phyloP scores from a whole-genome alignment of 179 eudicot species.

The Corrigiola litoralis region DNA sequence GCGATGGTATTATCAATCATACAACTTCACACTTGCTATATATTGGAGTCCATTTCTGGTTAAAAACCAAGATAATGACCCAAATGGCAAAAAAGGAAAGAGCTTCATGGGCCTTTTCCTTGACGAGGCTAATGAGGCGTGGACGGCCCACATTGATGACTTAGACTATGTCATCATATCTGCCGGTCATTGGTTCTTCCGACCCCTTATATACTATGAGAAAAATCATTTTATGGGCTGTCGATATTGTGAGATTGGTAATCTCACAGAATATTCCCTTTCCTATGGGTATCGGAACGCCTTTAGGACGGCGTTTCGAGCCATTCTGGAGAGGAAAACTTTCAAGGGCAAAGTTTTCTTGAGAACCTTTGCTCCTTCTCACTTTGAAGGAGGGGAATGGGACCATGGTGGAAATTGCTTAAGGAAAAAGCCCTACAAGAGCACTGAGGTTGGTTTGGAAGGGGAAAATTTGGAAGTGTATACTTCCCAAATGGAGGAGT shows the following conservation, averaged over 20 bases:
- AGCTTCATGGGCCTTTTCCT: conserved; percentile 49
- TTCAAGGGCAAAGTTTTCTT: conserved; percentile 46
- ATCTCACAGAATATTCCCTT: conserved; percentile 33
- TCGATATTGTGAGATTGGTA: conserved; percentile 39
- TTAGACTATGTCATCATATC: conserved; percentile 49
- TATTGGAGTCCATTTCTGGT: conserved; percentile 56
- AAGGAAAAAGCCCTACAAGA: conserved; percentile 42
- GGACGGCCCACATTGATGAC: conserved; percentile 45
- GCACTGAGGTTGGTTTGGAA: conserved; percentile 33
- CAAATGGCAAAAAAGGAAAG: conserved; percentile 36
- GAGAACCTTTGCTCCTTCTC: conserved; percentile 58
- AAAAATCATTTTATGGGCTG: conserved; percentile 41
- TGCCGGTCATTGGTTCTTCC: conserved; percentile 57
- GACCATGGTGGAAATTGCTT: conserved; percentile 61
- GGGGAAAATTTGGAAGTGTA: conserved; percentile 47
- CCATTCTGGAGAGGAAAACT: conserved; percentile 32
- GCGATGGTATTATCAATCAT: conserved; percentile 38
- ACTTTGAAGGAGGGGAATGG: conserved; percentile 69
- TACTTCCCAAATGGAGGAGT: conserved; percentile 45
- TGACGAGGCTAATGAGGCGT: conserved; percentile 46
- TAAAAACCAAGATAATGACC: conserved; percentile 33
- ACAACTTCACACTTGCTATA: conserved; percentile 50
- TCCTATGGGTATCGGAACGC: conserved; percentile 43
- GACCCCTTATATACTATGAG: conserved; percentile 43
- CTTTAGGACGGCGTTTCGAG: conserved; percentile 40